Conservation (phyloP, 495 filamentous ascomycete genomes). For the Achaetomiella virescens region DNA sequence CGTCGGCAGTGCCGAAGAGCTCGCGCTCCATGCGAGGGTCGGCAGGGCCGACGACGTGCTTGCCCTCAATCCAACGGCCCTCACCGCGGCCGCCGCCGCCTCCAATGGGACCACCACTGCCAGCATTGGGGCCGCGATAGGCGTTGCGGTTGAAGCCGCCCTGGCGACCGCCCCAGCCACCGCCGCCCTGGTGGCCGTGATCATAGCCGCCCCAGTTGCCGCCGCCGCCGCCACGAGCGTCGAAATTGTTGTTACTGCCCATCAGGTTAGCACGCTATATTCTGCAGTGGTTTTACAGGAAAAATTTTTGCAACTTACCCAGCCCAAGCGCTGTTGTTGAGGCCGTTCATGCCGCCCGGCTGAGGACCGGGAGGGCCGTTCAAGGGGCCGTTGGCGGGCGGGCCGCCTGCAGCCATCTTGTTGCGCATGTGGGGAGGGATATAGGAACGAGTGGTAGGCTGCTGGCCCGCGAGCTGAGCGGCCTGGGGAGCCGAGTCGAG, state of each 20-base stretch:
- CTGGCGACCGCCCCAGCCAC: constrained; percentile 18
- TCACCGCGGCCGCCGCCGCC: constrained; percentile 67
- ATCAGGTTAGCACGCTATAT: neutral
- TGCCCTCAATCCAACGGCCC: constrained; percentile 92
- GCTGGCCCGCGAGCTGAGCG: constrained; percentile 51
- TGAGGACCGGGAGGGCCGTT: constrained; percentile 14
- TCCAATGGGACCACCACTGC: constrained; percentile 40
- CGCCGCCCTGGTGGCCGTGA: constrained; percentile 19
- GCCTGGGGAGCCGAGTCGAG: constrained; percentile 54
- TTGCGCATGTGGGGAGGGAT: constrained; percentile 91
- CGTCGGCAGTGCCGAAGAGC: constrained; percentile 88
- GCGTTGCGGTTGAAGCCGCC: constrained; percentile 50
- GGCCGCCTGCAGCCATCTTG: constrained; percentile 41
- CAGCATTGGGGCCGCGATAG: constrained; percentile 65
- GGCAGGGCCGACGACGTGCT: constrained; percentile 82
- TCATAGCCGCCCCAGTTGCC: constrained; percentile 22
- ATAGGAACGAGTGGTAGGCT: constrained; percentile 62
- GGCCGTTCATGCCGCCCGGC: constrained; percentile 35
- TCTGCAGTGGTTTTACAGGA: neutral
- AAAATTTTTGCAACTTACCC: constrained; percentile 42
- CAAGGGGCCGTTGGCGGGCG: constrained; percentile 27
- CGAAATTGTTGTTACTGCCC: constrained; percentile 39
- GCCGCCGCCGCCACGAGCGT: constrained; percentile 30
- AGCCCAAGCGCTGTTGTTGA: constrained; percentile 60
- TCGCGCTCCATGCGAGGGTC: constrained; percentile 91